Conservation (phyloP, 1,284 basidiomycete genomes). For the Ustilago xerochloae region DNA sequence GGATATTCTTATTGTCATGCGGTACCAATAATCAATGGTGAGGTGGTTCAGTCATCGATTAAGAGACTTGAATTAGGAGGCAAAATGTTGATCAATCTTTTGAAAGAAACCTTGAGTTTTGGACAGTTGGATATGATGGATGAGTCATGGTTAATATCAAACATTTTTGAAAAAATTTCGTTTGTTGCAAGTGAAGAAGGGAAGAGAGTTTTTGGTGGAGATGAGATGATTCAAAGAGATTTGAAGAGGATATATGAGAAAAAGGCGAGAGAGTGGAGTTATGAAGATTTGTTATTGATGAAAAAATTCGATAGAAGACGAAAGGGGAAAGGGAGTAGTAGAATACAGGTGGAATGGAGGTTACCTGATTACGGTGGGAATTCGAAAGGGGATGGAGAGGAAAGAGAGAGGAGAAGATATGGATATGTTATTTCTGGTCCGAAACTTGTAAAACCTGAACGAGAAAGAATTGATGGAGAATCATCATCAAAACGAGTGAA, state of each 20-base stretch:
- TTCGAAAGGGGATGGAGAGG: constrained; percentile 3
- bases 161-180: constrained; percentile 87
- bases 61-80: constrained; percentile 89
- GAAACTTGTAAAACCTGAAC: neutral
- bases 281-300: constrained; percentile 73
- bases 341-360: constrained; percentile 12
- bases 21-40: constrained; percentile 82
- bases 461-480: neutral
- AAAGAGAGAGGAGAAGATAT: constrained; percentile 35
- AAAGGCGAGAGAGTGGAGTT: constrained; percentile 29
- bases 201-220: constrained; percentile 69
- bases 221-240: neutral
- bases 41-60: constrained; percentile 80
- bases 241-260: neutral
- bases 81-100: constrained; percentile 90
- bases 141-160: constrained; percentile 89
- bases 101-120: constrained; percentile 92
- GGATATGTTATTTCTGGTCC: constrained; percentile 37
- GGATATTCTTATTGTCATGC: constrained; percentile 94
- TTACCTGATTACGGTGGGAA: constrained; percentile 80
- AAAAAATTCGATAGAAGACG: constrained; percentile 74
- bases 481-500: neutral
- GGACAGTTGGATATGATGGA: constrained; percentile 99
- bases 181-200: constrained; percentile 73
- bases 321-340: constrained; percentile 72